Percentiles rank a stretch among this genome's conserved stretches.
These are phyloP conservation scores for Tripidium arundinaceum DNA, from an alignment of 202 grass and related monocot genomes.

Conservation along the genomic window DNA sequence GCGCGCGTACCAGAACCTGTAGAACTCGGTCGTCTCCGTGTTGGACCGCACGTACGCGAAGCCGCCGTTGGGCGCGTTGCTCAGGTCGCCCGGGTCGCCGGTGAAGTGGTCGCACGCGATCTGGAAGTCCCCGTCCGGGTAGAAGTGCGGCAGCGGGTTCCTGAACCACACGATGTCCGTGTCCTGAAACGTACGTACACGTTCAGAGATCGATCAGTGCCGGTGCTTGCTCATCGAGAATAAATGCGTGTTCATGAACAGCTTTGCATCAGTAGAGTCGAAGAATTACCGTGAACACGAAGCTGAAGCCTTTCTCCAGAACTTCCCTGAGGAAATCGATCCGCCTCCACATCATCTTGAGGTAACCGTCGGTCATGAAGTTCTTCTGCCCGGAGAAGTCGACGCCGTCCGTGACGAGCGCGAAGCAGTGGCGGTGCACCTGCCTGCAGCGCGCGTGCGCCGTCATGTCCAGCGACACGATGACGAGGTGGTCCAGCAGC, in stretches of 20 bases:
- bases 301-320: slow-evolving; percentile 72
- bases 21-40: slow-evolving; percentile 50
- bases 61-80: slow-evolving; percentile 53
- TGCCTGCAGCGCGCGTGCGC: slow-evolving; percentile 44
- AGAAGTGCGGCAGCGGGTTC: slow-evolving; percentile 56
- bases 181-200: no score
- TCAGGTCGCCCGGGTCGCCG: slow-evolving; percentile 42
- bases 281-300: slow-evolving; percentile 48
- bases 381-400: slow-evolving; percentile 69
- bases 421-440: slow-evolving; percentile 55
- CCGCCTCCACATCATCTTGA: slow-evolving; percentile 69
- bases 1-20: slow-evolving; percentile 63
- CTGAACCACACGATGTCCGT: slow-evolving; percentile 80
- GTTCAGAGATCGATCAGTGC: no score
- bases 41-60: slow-evolving; percentile 62
- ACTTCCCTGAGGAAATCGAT: slow-evolving; percentile 60
- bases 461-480: slow-evolving; percentile 51
- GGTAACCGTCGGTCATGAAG: slow-evolving; percentile 70
- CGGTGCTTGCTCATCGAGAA: no score
- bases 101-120: slow-evolving; percentile 73
- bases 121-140: slow-evolving; percentile 61
- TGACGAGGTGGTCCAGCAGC: slow-evolving; percentile 58
- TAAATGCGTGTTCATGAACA: no score
- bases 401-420: slow-evolving; percentile 41
- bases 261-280: no score